These are phyloP conservation scores for Phytophthora constricta DNA, from an alignment of 352 stramenopile species.

Conservation along the genomic window DNA sequence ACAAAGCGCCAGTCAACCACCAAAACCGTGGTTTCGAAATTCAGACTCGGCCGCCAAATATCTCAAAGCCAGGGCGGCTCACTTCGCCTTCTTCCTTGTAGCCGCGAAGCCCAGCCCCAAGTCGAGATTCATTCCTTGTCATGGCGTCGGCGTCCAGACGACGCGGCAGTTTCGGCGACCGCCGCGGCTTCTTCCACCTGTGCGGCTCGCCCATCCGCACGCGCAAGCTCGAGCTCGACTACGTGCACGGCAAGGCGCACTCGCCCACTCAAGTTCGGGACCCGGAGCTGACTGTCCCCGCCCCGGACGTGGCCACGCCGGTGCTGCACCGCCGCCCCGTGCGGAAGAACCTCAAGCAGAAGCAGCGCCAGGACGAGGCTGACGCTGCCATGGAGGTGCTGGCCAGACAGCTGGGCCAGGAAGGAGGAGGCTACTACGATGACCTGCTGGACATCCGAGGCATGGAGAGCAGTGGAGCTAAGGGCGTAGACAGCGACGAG, in stretches of 20 bases:
- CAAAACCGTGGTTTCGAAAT: neutral
- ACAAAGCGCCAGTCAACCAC: too few species aligned
- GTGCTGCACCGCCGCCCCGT: constrained; percentile 31
- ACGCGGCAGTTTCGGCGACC: constrained; percentile 31
- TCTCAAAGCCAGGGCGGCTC: constrained; percentile 12
- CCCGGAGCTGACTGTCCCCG: constrained; percentile 30
- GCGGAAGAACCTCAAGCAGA: constrained; percentile 42
- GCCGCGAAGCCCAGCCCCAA: constrained; percentile 24
- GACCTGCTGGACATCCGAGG: constrained; percentile 20
- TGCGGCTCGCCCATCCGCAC: constrained; percentile 85
- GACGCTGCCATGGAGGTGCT: constrained; percentile 31
- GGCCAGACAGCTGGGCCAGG: constrained; percentile 31
- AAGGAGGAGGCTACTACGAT: constrained; percentile 47
- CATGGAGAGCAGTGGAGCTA: constrained; percentile 11
- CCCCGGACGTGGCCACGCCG: constrained; percentile 30
- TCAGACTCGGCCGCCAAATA: neutral
- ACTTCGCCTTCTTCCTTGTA: constrained; percentile 36
- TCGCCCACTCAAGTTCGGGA: constrained; percentile 43
- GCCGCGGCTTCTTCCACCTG: constrained; percentile 67
- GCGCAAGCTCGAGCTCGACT: constrained; percentile 54
- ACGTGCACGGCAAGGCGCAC: constrained; percentile 41
- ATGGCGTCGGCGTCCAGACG: constrained; percentile 35
- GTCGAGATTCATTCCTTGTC: neutral
- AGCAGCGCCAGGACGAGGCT: constrained; percentile 34
- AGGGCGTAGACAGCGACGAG: constrained; percentile 33